Conservation (phyloP, 805 yeast species). For the Spathaspora sp. region DNA sequence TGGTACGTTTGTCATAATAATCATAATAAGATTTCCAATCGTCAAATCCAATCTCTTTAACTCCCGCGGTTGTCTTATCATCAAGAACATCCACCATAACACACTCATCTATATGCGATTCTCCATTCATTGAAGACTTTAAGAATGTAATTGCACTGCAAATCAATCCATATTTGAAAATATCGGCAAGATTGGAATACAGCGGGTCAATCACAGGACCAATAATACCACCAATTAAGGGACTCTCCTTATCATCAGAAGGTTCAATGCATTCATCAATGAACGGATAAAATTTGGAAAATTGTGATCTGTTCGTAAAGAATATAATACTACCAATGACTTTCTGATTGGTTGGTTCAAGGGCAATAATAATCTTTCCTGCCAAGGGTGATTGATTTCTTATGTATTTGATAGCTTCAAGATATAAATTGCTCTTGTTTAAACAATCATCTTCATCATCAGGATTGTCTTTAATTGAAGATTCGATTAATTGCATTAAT, state of each 20-base stretch:
- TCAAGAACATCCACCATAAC: constrained; percentile 35
- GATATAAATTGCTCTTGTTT: constrained; percentile 22
- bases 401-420: constrained; percentile 32
- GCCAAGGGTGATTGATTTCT: constrained; percentile 26
- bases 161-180: constrained; percentile 53
- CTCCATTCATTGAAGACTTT: constrained; percentile 29
- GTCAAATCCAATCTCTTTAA: constrained; percentile 41
- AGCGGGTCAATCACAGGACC: constrained; percentile 53
- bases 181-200: constrained; percentile 49
- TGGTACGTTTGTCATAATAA: constrained; percentile 22
- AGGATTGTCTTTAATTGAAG: constrained; percentile 10
- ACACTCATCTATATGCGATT: constrained; percentile 26
- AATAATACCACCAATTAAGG: constrained; percentile 47
- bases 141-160: constrained; percentile 52
- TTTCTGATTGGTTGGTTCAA: constrained; percentile 49
- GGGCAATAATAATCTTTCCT: constrained; percentile 46
- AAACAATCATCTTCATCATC: constrained; percentile 4
- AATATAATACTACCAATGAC: constrained; percentile 51
- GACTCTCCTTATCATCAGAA: not conserved
- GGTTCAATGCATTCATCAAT: constrained; percentile 34
- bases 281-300: constrained; percentile 50
- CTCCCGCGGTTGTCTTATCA: constrained; percentile 29
- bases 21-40: constrained; percentile 38
- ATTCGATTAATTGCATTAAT: constrained; percentile 37
- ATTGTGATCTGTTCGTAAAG: constrained; percentile 42